Conservation (phyloP, 139 green algal genomes). For the Bryopsis sp. region DNA sequence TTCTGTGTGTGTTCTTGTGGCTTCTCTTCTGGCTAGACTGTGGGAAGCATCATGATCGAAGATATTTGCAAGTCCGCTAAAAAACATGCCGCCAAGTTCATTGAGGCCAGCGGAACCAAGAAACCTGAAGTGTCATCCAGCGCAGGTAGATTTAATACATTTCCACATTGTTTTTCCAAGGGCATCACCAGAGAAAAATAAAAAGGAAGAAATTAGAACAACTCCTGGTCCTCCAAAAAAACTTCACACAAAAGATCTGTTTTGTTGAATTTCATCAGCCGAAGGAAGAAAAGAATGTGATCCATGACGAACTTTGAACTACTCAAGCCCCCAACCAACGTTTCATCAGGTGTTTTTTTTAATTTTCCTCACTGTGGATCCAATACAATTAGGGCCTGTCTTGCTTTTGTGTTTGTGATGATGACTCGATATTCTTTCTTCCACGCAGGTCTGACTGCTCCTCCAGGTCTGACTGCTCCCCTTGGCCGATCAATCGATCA, state of each 20-base stretch:
- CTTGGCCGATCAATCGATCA: constrained; percentile 96
- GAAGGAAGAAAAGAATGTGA: no score
- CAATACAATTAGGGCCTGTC: no score
- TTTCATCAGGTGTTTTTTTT: no score
- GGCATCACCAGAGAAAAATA: no score
- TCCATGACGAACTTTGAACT: no score
- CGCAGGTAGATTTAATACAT: constrained; percentile 46
- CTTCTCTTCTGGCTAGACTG: constrained; percentile 46
- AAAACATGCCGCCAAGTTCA: constrained; percentile 95
- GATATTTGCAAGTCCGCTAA: constrained; percentile 97
- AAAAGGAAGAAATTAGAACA: no score
- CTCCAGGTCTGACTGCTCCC: no score
- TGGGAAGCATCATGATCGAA: constrained; percentile 99
- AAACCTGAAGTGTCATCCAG: constrained; percentile 99
- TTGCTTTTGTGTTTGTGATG: constrained; percentile 16
- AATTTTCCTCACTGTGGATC: no score
- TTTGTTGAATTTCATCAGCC: no score
- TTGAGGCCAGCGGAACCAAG: constrained; percentile 69
- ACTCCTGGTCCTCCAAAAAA: no score
- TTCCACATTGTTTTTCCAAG: neutral
- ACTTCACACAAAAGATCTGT: no score
- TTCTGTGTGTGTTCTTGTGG: neutral
- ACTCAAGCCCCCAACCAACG: no score
- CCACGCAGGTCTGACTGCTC: constrained; percentile 80
- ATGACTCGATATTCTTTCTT: neutral